Percentiles rank a stretch among this genome's conserved stretches.
phyloP scores from a whole-genome alignment of 345 rosid genomes.

The Hibiscus syriacus region DNA sequence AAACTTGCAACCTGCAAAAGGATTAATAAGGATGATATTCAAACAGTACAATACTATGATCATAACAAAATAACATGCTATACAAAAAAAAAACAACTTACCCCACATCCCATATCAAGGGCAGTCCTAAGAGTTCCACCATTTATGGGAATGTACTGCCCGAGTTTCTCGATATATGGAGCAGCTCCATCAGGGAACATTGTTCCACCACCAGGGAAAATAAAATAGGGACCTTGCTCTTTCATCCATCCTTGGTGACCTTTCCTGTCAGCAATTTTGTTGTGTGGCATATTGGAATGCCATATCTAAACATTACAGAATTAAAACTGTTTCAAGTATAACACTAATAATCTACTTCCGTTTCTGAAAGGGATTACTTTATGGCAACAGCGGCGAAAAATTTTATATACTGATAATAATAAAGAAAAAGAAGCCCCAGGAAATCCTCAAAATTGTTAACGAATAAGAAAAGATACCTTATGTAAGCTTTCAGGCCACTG shows the following conservation, averaged over 20 bases:
- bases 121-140: constrained; percentile 83
- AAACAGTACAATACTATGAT: neutral
- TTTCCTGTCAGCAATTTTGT: constrained; percentile 92
- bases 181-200: constrained; percentile 96
- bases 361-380: neutral
- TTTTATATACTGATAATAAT: neutral
- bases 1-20: constrained; percentile 79
- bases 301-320: constrained; percentile 50
- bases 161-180: constrained; percentile 80
- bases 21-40: neutral
- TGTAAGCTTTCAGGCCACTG: constrained; percentile 87
- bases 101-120: constrained; percentile 99
- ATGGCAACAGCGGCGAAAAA: neutral
- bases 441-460: neutral
- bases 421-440: neutral
- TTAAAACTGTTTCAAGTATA: neutral
- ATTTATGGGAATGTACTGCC: constrained; percentile 64
- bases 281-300: constrained; percentile 95
- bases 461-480: constrained; percentile 39
- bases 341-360: neutral
- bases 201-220: constrained; percentile 97
- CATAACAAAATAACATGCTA: neutral
- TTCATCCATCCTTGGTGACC: constrained; percentile 99
- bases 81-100: constrained; percentile 19
- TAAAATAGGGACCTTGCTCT: constrained; percentile 66